phyloP scores from a whole-genome alignment of 331 rosid genomes.

The Malus hybrid region DNA sequence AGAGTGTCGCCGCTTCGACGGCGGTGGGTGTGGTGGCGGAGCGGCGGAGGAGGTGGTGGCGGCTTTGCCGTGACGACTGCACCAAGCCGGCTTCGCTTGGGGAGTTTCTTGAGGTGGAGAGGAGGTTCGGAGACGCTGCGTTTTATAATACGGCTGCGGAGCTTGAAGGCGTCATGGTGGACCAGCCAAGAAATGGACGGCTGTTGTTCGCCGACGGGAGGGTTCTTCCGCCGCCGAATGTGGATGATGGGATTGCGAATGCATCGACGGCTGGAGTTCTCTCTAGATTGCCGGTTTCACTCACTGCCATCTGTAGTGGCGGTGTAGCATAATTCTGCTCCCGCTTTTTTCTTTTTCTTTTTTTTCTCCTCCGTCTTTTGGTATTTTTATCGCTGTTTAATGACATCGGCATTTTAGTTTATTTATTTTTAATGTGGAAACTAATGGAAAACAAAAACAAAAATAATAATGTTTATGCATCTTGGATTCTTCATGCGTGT shows the following conservation, averaged over 20 bases:
- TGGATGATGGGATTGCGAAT: constrained; percentile 22
- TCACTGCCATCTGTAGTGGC: constrained; percentile 77
- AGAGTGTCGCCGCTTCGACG: constrained; percentile 6
- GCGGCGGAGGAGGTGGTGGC: constrained; percentile 83
- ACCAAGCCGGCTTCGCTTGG: constrained; percentile 73
- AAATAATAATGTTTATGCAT: no score
- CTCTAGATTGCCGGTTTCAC: constrained; percentile 65
- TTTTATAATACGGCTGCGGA: constrained; percentile 81
- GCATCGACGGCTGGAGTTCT: constrained; percentile 38
- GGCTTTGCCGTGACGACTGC: constrained; percentile 68
- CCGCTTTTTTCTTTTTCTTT: neutral
- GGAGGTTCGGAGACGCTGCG: constrained; percentile 76
- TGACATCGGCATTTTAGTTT: neutral
- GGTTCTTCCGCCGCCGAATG: constrained; percentile 66
- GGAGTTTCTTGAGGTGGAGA: constrained; percentile 87
- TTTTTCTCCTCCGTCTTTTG: neutral
- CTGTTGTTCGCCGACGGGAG: constrained; percentile 68
- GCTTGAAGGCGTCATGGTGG: constrained; percentile 63
- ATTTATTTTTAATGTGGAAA: neutral
- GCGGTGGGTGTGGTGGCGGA: constrained; percentile 37
- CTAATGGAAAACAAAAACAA: no score
- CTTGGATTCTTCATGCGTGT: no score
- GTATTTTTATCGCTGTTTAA: no score
- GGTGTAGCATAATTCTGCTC: constrained; percentile 33
- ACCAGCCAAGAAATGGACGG: constrained; percentile 36